Evolutionary conservation across 2,329 filamentous ascomycete species (phyloP).

Genomic region (Alternaria novae-zelandiae): DNA sequence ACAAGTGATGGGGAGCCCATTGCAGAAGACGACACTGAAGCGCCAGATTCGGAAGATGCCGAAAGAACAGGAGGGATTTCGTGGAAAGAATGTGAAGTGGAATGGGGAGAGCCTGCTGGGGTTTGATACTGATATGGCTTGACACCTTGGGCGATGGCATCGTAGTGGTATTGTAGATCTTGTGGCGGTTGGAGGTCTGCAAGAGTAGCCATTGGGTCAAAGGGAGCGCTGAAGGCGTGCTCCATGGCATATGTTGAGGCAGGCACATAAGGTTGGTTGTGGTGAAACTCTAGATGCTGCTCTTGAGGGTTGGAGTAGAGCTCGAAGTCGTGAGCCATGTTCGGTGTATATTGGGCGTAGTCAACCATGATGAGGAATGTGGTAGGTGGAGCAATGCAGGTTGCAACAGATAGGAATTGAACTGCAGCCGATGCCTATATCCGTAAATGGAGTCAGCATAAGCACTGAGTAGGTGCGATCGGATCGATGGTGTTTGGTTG

Average conservation of each 20-base stretch:
- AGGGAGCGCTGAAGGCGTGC: conserved; percentile 47
- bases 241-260: conserved; percentile 39
- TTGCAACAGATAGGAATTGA: conserved; percentile 17
- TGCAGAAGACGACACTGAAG: conserved; percentile 58
- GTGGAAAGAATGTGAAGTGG: conserved; percentile 55
- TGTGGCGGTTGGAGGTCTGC: conserved; percentile 39
- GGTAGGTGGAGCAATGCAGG: conserved; percentile 6
- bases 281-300: conserved; percentile 41
- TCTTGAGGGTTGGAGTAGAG: conserved; percentile 45
- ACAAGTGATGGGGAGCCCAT: conserved; percentile 63
- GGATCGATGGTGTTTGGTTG: conserved; percentile 25
- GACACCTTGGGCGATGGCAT: conserved; percentile 44
- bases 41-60: conserved; percentile 58
- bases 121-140: conserved; percentile 48
- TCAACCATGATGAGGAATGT: conserved; percentile 43
- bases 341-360: conserved; percentile 37
- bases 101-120: conserved; percentile 53
- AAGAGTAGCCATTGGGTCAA: conserved; percentile 45
- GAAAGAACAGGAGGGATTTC: conserved; percentile 54
- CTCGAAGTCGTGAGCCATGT: conserved; percentile 48
- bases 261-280: conserved; percentile 37
- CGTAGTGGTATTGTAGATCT: conserved; percentile 46
- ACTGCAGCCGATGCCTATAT: conserved; percentile 23
- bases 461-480: conserved; percentile 22
- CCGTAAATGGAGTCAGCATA: conserved; percentile 36